These are phyloP conservation scores for Syzygium oleosum DNA, from an alignment of 345 rosid species.

Conservation along the genomic window DNA sequence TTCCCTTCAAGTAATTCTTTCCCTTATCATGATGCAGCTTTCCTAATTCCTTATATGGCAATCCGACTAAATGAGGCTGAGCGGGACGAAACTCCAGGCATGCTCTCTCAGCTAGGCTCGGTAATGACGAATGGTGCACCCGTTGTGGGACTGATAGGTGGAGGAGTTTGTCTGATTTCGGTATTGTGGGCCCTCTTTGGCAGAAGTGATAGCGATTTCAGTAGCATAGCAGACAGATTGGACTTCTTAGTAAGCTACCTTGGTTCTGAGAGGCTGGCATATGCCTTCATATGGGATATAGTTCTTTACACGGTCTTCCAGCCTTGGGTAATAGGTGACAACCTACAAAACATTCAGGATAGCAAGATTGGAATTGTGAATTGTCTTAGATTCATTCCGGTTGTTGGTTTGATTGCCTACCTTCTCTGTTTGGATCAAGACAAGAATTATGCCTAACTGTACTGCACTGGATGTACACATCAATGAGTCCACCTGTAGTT, in stretches of 20 bases:
- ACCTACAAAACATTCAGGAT: slow-evolving; percentile 54
- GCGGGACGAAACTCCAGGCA: slow-evolving; percentile 15
- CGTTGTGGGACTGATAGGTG: slow-evolving; percentile 77
- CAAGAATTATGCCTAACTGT: background rate
- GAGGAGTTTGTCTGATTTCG: slow-evolving; percentile 56
- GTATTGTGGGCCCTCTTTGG: slow-evolving; percentile 65
- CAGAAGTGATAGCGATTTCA: slow-evolving; percentile 57
- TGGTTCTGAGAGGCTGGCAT: slow-evolving; percentile 84
- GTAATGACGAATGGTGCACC: slow-evolving; percentile 66
- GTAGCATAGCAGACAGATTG: slow-evolving; percentile 50
- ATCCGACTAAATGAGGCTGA: slow-evolving; percentile 58
- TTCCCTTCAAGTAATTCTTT: background rate
- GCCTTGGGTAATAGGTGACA: slow-evolving; percentile 93
- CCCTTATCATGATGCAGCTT: slow-evolving; percentile 31
- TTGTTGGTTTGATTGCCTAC: slow-evolving; percentile 61
- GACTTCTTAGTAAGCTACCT: slow-evolving; percentile 57
- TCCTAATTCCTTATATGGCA: slow-evolving; percentile 93
- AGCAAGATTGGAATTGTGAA: slow-evolving; percentile 40
- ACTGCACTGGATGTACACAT: background rate
- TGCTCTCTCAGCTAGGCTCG: slow-evolving; percentile 50
- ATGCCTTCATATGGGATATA: slow-evolving; percentile 92
- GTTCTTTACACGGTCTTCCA: slow-evolving; percentile 73
- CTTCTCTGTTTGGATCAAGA: slow-evolving; percentile 45
- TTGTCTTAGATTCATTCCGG: slow-evolving; percentile 72
- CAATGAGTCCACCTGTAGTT: background rate